Evolutionary conservation across 2,329 filamentous ascomycete genomes (phyloP).

Genomic region (Colletotrichum sidae): DNA sequence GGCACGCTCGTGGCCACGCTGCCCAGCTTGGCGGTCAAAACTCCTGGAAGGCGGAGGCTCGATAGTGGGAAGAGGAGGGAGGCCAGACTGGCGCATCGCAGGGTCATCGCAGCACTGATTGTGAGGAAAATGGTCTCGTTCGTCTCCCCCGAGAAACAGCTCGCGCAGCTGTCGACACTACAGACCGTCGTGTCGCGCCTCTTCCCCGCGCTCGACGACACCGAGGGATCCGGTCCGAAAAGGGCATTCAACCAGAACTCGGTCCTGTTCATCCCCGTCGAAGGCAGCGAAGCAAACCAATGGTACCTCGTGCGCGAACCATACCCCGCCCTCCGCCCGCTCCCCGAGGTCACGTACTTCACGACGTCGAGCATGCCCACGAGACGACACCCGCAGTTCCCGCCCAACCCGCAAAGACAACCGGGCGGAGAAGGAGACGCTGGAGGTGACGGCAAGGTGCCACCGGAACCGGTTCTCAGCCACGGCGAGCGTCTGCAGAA

Average conservation of each 20-base stretch:
- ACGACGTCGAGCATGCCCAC: neutral
- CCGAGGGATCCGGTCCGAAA: conserved; percentile 33
- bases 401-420: neutral
- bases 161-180: conserved; percentile 56
- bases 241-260: conserved; percentile 56
- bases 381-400: conserved; percentile 20
- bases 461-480: neutral
- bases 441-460: no score
- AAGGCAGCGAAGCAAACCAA: conserved; percentile 38
- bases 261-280: conserved; percentile 55
- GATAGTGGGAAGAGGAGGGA: conserved; percentile 38
- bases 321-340: conserved; percentile 53
- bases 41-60: conserved; percentile 12
- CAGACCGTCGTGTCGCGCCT: conserved; percentile 59
- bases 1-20: conserved; percentile 62
- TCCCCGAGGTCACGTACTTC: conserved; percentile 40
- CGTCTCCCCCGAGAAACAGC: conserved; percentile 61
- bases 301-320: conserved; percentile 62
- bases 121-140: conserved; percentile 61
- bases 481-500: conserved; percentile 7
- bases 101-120: conserved; percentile 58
- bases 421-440: neutral
- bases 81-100: conserved; percentile 50
- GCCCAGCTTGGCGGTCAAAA: conserved; percentile 48
- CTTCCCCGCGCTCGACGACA: conserved; percentile 56